Evolutionary conservation across 345 rosid genomes (phyloP).

Genomic region (Aurinia saxatilis): DNA sequence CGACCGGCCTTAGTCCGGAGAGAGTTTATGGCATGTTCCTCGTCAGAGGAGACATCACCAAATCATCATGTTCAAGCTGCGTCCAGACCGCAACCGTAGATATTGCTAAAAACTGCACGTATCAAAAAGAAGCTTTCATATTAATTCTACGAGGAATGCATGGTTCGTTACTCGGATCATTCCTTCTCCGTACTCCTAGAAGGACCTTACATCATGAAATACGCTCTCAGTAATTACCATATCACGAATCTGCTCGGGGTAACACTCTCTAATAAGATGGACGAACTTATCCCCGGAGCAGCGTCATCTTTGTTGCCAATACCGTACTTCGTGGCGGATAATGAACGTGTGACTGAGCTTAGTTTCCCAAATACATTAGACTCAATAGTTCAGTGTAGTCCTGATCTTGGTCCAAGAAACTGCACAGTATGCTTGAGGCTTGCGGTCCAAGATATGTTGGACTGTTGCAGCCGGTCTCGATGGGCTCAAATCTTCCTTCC

Average conservation of each 20-base stretch:
- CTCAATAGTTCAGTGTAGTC: not conserved
- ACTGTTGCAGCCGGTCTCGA: not conserved
- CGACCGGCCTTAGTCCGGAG: not conserved
- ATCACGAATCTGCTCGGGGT: no score
- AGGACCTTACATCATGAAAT: not conserved
- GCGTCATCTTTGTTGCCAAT: not conserved
- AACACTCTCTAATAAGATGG: not conserved
- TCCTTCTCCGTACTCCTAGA: not conserved
- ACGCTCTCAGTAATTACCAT: not conserved
- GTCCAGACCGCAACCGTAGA: not conserved
- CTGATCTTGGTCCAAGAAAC: constrained; percentile 8
- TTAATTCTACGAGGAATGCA: constrained; percentile 30
- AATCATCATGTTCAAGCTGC: constrained; percentile 20
- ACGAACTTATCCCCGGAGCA: not conserved
- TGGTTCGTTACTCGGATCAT: constrained; percentile 19
- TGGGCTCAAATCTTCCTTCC: not conserved
- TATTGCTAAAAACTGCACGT: not conserved
- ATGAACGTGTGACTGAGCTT: no score
- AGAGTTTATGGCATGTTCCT: constrained; percentile 14
- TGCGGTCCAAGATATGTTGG: not conserved
- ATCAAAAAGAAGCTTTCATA: constrained; percentile 4
- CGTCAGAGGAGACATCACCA: constrained; percentile 19
- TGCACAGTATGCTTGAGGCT: not conserved
- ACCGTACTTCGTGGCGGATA: constrained; percentile 4
- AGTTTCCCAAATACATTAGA: no score